Conservation (phyloP, 495 filamentous ascomycete genomes). For the Neurospora sp. region DNA sequence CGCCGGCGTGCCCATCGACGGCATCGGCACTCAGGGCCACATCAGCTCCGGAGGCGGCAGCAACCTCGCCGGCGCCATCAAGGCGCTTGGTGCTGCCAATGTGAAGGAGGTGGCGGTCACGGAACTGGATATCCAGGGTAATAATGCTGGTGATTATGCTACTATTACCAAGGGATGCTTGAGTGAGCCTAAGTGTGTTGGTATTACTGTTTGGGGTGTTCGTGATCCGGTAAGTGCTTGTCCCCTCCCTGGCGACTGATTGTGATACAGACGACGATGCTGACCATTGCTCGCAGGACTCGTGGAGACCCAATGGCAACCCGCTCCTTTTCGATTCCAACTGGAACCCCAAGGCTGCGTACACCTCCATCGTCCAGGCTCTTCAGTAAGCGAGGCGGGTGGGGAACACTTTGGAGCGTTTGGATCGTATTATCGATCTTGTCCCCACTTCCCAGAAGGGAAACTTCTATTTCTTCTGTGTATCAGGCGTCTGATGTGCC, state of each 20-base stretch:
- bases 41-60: conserved; percentile 37
- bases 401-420: neutral
- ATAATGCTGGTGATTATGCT: conserved; percentile 48
- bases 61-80: conserved; percentile 40
- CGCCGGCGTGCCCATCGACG: conserved; percentile 60
- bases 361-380: conserved; percentile 46
- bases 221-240: conserved; percentile 44
- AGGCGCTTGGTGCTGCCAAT: conserved; percentile 42
- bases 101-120: conserved; percentile 51
- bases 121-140: conserved; percentile 56
- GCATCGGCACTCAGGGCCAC: conserved; percentile 60
- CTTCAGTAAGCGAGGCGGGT: conserved; percentile 22
- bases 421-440: neutral
- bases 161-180: conserved; percentile 56
- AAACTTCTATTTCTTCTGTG: neutral
- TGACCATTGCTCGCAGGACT: conserved; percentile 29
- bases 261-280: neutral
- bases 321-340: conserved; percentile 56
- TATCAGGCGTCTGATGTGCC: fast-evolving
- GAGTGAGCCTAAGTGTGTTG: conserved; percentile 53
- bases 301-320: conserved; percentile 50
- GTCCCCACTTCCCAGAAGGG: neutral
- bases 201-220: conserved; percentile 71
- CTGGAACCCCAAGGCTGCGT: conserved; percentile 55
- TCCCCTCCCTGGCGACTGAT: neutral